Base-by-base conservation (phyloP, 768 basidiomycete genomes). In the Lenzites betulinus region DNA sequence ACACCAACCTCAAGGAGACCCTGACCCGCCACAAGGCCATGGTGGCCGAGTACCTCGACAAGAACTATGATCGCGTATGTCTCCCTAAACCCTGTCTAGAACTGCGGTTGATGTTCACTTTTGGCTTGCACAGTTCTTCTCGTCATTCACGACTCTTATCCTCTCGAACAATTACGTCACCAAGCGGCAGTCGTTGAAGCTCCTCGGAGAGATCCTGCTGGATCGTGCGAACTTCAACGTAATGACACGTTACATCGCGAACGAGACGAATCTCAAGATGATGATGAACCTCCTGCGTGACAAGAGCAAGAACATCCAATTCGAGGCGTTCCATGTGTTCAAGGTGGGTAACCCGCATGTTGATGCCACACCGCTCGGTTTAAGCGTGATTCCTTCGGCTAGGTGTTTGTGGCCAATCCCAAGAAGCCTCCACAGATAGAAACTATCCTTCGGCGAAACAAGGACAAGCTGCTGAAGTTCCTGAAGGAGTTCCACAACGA, bases 251-350 rank as follows among this genome's bases (percentile, higher is more conserved):
- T 99, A 98, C 73, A 99, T 99, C 67, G 85, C 93, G 9, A 89
- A 88, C 69, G 97, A 98, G 71, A 89, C 88, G 28, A 99, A 98
- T 73, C 82, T 99, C 64, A 98, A 98, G 88, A 93, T 96, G 89
- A 97, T 99, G 93, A 99, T 99, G 97, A 98, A 98, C 75, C 83
- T 98, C 57, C 79, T 99, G 57, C 84, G 95, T 63, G 94, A 98
- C 73, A 97, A 95, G 84, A 98, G 95, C 83, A 93, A 94, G 82
- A 99, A 99, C 75, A 98, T 99, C 47, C 97, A 99, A 74, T 99
- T 98, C 58, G 97, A 99, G 73, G 96, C 97, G 2, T 99, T 99
- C 77, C 97, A 99, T 69, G 97, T 99, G 39, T 99, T 99, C 85
- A 99, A 98, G 86, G 96, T 94, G n/a, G 13, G 43, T 22, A 18